Percentiles rank a stretch among this genome's conserved stretches.
These are phyloP conservation scores for Fraxinus velutina DNA, from an alignment of 305 asterid species.

Conservation along the genomic window DNA sequence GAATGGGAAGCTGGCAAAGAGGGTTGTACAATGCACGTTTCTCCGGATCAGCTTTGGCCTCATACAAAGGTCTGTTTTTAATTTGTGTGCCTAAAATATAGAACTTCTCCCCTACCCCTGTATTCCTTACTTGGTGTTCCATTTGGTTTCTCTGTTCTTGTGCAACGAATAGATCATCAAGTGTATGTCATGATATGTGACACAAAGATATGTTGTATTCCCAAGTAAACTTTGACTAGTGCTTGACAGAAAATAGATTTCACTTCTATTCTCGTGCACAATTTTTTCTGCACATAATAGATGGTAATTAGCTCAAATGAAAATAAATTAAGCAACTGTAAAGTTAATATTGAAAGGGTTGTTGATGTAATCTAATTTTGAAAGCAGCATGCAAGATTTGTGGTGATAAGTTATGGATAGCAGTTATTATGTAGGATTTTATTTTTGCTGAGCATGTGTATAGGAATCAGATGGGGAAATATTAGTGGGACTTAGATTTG, in stretches of 20 bases:
- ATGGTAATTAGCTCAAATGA: background rate
- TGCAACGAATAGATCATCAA: background rate
- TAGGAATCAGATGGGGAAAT: background rate
- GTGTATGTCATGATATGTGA: background rate
- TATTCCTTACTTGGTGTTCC: background rate
- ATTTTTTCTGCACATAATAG: background rate
- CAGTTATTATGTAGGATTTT: background rate
- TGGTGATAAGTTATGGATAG: background rate
- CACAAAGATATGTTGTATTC: background rate
- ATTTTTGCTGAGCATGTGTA: background rate
- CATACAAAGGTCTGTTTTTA: conserved; percentile 78
- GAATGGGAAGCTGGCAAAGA: conserved; percentile 98
- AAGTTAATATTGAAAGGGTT: background rate
- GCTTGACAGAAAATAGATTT: background rate
- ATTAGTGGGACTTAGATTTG: background rate
- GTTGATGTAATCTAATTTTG: background rate
- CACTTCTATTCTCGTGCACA: background rate
- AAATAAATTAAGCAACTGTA: background rate
- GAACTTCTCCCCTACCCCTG: background rate
- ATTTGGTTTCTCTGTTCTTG: background rate
- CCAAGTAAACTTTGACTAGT: background rate
- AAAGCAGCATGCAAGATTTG: background rate
- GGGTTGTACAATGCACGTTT: conserved; percentile 98
- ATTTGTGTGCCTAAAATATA: conserved; percentile 1
- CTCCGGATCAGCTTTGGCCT: conserved; percentile 99